Evolutionary conservation across 306 rosid genomes (phyloP), one percentile per base, ranked within the genome.

Genomic region (Prunus armeniaca): DNA sequence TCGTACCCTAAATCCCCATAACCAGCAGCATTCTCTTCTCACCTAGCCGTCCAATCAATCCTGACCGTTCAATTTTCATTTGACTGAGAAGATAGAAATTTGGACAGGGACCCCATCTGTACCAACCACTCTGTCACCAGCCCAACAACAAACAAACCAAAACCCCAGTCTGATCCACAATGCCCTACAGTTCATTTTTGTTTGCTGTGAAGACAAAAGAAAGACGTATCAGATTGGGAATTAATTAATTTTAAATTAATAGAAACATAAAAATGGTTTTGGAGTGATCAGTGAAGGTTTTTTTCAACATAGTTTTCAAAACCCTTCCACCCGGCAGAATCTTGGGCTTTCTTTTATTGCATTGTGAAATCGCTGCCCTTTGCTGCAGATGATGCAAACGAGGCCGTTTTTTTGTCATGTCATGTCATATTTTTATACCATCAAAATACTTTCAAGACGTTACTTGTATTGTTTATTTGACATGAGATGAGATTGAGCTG

Each of bases 341-440:
- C 55, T 50, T 50, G 9, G 55, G 55, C n/a, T 15, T 6, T 2
- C 56, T 55, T 58, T 22, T 24, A 58, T 24, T 24, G 18, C 65
- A 12, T 60, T 11, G 32, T 25, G 65, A 60, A 60, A 60, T 22
- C 32, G 3, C 18, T 60, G 45, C 38, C n/a, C 67, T 9, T 19
- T 15, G 11, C 17, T 12, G 69, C 49, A 10, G 12, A 58, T 27
- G 69, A 27, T n/a, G 60, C 20, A 73, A 46, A 73, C 77, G 60
- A 73, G 60, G 58, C 22, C 51, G n/a, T 8, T 18, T 32, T 27
- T 27, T 46, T 45, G 60, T 73, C 60, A 61, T 10, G 77, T 73
- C 77, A 60, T 73, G 69, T 73, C 77, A 41, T 58, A 58, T 38
- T 43, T 56, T 52, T 54, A 12, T 56, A 41, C 38, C 67, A 17